Evolutionary conservation across 257 asterid genomes (phyloP).

Genomic region (Nicotiana tabacum): DNA sequence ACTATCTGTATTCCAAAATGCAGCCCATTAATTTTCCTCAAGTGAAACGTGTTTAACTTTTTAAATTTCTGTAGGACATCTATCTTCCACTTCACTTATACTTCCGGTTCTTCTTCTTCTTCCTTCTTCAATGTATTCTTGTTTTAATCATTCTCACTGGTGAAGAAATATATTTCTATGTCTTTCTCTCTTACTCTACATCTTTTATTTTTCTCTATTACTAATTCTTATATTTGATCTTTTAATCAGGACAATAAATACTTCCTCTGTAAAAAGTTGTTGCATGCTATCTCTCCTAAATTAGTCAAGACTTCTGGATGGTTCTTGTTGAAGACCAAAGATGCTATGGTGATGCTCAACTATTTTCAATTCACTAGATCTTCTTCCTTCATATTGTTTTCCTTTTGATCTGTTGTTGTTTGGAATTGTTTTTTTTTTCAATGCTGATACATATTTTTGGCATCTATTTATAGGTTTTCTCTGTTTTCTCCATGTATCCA

Average conservation of each 20-base stretch:
- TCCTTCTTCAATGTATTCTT: not conserved
- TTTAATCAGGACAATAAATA: not conserved
- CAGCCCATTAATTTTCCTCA: not conserved
- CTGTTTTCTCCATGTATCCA: not conserved
- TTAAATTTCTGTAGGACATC: not conserved
- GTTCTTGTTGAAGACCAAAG: not conserved
- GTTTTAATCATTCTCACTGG: not conserved
- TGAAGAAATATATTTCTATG: not conserved
- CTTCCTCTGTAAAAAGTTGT: not conserved
- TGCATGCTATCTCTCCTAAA: not conserved
- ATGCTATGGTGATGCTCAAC: not conserved
- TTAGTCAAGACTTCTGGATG: not conserved
- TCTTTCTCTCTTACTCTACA: not conserved
- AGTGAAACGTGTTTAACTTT: not conserved
- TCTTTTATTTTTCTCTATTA: not conserved
- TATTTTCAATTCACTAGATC: not conserved
- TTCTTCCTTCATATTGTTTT: not conserved
- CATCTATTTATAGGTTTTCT: not conserved
- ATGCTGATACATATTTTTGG: not conserved
- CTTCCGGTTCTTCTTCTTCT: not conserved
- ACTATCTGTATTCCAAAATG: too few relatives aligned
- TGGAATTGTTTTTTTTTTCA: not conserved
- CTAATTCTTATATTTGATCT: not conserved
- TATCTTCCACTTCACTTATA: not conserved
- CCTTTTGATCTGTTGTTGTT: not conserved